phyloP scores from a whole-genome alignment of 2,329 filamentous ascomycete genomes.

The Fusarium veterinarium region DNA sequence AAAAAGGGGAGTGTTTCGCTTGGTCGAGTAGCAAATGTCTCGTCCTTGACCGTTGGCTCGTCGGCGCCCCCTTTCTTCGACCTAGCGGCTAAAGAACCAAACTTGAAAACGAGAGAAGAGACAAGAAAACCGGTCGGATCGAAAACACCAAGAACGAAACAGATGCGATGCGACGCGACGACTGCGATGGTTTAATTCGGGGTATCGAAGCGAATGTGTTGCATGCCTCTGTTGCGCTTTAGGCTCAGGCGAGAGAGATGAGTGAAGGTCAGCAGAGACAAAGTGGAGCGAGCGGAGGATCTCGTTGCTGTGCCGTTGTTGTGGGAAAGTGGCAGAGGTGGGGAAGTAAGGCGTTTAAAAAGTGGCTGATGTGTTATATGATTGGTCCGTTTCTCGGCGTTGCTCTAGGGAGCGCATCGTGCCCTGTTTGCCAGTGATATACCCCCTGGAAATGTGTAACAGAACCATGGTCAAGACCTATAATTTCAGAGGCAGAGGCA shows the following conservation, averaged over 20 bases:
- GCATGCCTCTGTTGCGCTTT: slow-evolving; percentile 32
- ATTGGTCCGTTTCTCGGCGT: slow-evolving; percentile 27
- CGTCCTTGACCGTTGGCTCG: slow-evolving; percentile 25
- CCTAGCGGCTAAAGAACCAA: slow-evolving; percentile 14
- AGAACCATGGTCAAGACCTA: background rate
- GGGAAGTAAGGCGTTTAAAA: background rate
- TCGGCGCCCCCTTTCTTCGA: slow-evolving; percentile 32
- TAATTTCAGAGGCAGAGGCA: background rate
- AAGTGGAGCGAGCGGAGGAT: slow-evolving; percentile 24
- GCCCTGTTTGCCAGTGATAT: slow-evolving; percentile 13
- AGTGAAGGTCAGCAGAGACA: slow-evolving; percentile 30
- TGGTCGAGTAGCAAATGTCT: slow-evolving; percentile 31
- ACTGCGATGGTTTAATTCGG: slow-evolving; percentile 13
- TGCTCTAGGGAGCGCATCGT: slow-evolving; percentile 24
- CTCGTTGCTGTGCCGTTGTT: slow-evolving; percentile 43
- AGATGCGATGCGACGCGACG: background rate
- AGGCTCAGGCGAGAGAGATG: slow-evolving; percentile 10
- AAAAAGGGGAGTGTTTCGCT: slow-evolving; percentile 13
- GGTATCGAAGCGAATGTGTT: slow-evolving; percentile 32
- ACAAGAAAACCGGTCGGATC: background rate
- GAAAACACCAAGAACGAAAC: slow-evolving; percentile 10
- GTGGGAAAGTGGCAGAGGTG: slow-evolving; percentile 25
- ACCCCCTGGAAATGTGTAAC: background rate
- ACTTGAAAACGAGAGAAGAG: background rate
- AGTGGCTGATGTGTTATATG: slow-evolving; percentile 18